Base-by-base conservation (phyloP, 2,329 filamentous ascomycete species). In the Arthrinium puccinioides region DNA sequence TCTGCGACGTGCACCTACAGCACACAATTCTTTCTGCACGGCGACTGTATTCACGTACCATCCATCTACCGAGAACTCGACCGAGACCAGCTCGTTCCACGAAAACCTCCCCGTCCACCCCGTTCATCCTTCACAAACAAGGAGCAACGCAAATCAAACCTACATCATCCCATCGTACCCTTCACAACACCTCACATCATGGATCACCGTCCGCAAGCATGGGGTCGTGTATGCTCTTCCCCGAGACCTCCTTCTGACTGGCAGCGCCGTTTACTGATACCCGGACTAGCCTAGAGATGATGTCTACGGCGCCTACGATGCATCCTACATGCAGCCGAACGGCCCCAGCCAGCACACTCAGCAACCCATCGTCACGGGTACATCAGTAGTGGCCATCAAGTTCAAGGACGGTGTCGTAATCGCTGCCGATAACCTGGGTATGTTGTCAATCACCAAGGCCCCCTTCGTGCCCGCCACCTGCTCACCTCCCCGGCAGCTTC, bases 381-480 rank as follows among this genome's bases (percentile, higher is more conserved):
- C 92, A 34, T 97, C 92, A 37, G 92, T 98, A 46, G 67, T 98
- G 40, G 92, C 83, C 47, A 76, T 96, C 61, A 97, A 97, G 72
- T 98, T 88, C 75, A 90, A 88, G 57, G 87, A 89, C 51, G 92
- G 92, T 57, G 88, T 98, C 46, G 89, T 94, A 55, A 90, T 98
- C 61, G 92, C 90, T 36, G 87, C 92, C 54, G 92, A 98, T 66
- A 98, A 97, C 70, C 70, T 98, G 47, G 88, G 88, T 94, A 71
- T 39, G 71, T 41, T 39, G 27, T 21, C 31, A 35, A 33, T 34
- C 38, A 28, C 28, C 34, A 29, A n/a, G 34, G 20, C 26, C 32
- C 36, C 34, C 32, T 37, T 21, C 26, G 21, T 34, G 21, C 13
- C 15, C 25, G 21, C 28, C 26, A 13, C 21, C 26, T 19, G 35